Base-by-base conservation (phyloP, 2,329 filamentous ascomycete genomes). In the Aspergillus clavatus region DNA sequence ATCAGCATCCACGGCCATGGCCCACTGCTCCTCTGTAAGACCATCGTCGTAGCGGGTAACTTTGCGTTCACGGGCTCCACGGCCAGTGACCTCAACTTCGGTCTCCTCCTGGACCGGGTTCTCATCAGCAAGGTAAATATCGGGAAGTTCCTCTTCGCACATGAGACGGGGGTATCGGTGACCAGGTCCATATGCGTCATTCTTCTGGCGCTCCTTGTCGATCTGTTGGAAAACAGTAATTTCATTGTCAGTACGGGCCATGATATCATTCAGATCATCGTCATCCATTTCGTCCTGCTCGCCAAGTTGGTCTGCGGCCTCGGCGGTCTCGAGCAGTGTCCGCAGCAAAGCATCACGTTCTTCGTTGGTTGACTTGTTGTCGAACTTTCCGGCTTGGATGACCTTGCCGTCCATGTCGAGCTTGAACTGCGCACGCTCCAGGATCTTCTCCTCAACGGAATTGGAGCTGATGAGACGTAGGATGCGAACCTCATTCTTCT, bases 361-460 rank as follows among this genome's bases (percentile, higher is more conserved):
- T 43, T 95, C 95, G 66, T 96, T 93, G 0, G 93, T 97, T 1
- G 93, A 98, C 65, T 97, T 98, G 74, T 98, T 97, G 59, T 98
- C 93, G 73, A 98, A 98, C 65, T 95, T 94, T 82, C 93, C 93
- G 48, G 93, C 93, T 67, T 98, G 93, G 58, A 98, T 98, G 64
- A 98, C 90, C 71, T 98, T 98, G 73, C 93, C 91, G 63, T 98
- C 93, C 86, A 98, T 96, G 68, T 97, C 91, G 54, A 98, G 80
- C 79, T 98, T 98, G 80, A 86, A 98, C 56, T 95, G 86, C 2
- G 93, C 93, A 66, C 91, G 86, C 68, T 97, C 93, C 42, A 98
- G 75, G 64, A 98, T 98, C 76, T 97, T 96, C 71, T 98, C 93
- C 70, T 98, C 93, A 2, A 98, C 90, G 0, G 93, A 97, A 61